Evolutionary conservation across 2,329 filamentous ascomycete genomes (phyloP), one percentile per base, ranked within the genome.

Genomic region (Drechslerella dactyloides): DNA sequence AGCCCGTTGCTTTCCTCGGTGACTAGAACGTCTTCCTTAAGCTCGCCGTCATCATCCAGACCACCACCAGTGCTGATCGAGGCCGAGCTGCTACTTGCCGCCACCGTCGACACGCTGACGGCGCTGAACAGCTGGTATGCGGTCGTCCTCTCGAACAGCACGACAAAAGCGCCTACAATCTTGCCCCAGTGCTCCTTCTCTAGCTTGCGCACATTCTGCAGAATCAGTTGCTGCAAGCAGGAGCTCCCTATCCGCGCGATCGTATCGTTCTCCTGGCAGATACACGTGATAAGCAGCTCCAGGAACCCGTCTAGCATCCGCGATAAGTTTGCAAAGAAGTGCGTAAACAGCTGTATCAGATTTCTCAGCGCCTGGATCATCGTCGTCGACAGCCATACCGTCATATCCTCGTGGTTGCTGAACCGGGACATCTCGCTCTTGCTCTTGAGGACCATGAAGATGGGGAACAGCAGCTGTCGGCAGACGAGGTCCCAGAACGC

Each of bases 401-500:
- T 97, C 19, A 97, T 84, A 78, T 99, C 94, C 80, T 99, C 96
- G 77, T 97, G 93, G 77, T 93, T 97, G 37, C 93, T 85, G 13
- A 93, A 93, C 78, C 97, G 97, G 24, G 89, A 89, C 89, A 97
- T 96, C 79, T 99, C 94, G 0, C 93, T 96, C 74, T 94, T 91
- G 17, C 94, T 97, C 75, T 96, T 92, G 48, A 99, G 82, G 1
- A 99, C 96, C 85, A 97, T 93, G 81, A 99, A 99, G 75, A 99
- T 99, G 0, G 94, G 96, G 76, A 96, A 97, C 0, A 99, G 85
- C 69, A 99, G 86, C 79, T 99, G 94, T 55, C 93, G 87, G 93
- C 94, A 99, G 0, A 99, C 85, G 17, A 94, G 96, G 79, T 99
- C 94, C 94, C 94, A 99, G 79, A 99, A 99, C 60, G 96, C 91